These are phyloP conservation scores for Toxoplasma gondii DNA, from an alignment of 169 alveolate species.

Conservation along the genomic window DNA sequence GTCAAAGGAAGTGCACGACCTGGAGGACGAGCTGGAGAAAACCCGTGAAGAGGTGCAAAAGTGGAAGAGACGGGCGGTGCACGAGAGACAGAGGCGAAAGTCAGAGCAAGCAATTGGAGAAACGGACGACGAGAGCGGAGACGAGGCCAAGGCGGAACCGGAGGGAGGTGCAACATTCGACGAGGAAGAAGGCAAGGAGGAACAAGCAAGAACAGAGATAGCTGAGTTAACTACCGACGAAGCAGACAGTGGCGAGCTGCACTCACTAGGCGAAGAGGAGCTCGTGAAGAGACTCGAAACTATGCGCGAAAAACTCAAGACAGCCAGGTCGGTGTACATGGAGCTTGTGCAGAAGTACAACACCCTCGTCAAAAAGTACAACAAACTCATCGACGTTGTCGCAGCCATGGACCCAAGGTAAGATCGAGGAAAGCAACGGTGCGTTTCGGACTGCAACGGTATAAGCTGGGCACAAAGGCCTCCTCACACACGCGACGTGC, in stretches of 20 bases:
- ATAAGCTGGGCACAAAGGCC: too few relatives aligned
- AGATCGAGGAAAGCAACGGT: too few relatives aligned
- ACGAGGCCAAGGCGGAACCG: background rate
- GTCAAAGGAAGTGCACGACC: background rate
- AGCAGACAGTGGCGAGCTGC: background rate
- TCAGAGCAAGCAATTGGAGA: background rate
- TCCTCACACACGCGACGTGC: too few relatives aligned
- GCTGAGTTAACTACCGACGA: background rate
- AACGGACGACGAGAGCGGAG: background rate
- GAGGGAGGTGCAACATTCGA: background rate
- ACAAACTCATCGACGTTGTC: background rate
- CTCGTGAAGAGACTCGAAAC: background rate
- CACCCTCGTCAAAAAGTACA: constrained; percentile 10
- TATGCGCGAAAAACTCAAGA: background rate
- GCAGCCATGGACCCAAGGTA: background rate
- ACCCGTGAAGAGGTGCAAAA: background rate
- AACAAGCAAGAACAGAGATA: background rate
- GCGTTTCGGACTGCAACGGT: too few relatives aligned
- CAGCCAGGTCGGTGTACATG: background rate
- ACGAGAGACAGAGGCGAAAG: background rate
- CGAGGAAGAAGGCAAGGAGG: background rate
- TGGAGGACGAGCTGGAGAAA: background rate
- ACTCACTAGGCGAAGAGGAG: background rate
- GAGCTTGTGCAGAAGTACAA: constrained; percentile 15
- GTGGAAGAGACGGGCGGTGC: background rate